Base-by-base conservation (phyloP, 2,329 filamentous ascomycete species). In the Cladosporium sp. region DNA sequence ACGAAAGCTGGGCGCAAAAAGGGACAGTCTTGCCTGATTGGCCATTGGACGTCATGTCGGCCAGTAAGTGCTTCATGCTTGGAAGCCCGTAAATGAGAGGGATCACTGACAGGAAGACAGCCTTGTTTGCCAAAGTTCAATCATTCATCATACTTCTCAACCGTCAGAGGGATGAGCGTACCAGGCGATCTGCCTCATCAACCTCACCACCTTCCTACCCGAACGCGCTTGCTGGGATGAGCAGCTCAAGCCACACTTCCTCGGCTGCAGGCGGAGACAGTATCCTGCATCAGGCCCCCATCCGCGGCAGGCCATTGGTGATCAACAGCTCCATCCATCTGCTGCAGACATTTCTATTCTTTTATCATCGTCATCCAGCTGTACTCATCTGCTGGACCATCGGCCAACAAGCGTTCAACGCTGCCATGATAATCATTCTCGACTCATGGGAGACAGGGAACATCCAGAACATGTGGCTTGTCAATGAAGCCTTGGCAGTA, bases 401-500 rank as follows among this genome's bases (percentile, higher is more conserved):
- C 55, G 68, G 68, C 30, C 74, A 77, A 52, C 72, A 75, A 60
- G 72, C 73, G 2, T 76, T 76, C 63, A 76, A 75, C 50, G 70
- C 72, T 8, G 70, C 67, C 52, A 75, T 75, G 72, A 72, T 77
- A 18, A 57, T 77, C 6, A 62, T 75, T 1, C 62, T 74, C 2
- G 72, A 75, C 43, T 70, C 70, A 7, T 62, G 73, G 52, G 73
- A 76, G 57, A 68, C 67, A 1, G 63, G 62, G 15, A 64, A 68
- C 35, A 57, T 64, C 15, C 61, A 62, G n/a, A 63, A 68, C 15
- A 55, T 71, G 13, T 62, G 61, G 39, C 66, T 69, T 36, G 67
- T 72, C 4, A 65, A 73, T 52, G 62, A 68, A 40, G 69, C 68
- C 4, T 73, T 67, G 45, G 64, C 57, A 4, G 63, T 74, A 5